Percentiles rank a stretch among this genome's conserved stretches.
Conservation (phyloP, 1,139 yeast species). For the Yamadazyma triangularis region DNA sequence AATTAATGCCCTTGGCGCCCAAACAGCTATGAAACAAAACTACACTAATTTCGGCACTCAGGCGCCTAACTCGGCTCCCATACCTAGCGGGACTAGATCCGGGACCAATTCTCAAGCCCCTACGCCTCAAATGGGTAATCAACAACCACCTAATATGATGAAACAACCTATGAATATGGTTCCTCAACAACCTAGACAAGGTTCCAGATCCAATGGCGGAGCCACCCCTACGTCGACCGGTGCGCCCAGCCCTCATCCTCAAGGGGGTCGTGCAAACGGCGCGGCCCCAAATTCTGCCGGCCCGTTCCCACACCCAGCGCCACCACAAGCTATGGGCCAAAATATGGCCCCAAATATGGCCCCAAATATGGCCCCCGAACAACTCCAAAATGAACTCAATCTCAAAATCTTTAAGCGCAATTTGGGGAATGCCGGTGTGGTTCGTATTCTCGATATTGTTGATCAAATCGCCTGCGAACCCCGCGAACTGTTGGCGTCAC, state of each 20-base stretch:
- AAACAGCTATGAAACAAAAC: not conserved
- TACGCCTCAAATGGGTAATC: constrained; percentile 26
- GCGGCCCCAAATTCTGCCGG: constrained; percentile 1
- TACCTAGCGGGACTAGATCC: constrained; percentile 16
- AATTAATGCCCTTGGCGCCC: constrained; percentile 4
- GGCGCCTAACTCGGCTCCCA: constrained; percentile 24
- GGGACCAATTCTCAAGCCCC: constrained; percentile 21
- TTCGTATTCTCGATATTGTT: constrained; percentile 34
- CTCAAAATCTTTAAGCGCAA: constrained; percentile 36
- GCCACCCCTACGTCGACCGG: constrained; percentile 1
- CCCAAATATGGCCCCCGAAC: constrained; percentile 12
- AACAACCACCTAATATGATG: constrained; percentile 16
- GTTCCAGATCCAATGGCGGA: not conserved
- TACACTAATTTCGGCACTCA: constrained; percentile 5
- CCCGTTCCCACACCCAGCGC: not conserved
- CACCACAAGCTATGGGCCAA: not conserved
- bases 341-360: not conserved
- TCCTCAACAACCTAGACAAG: not conserved
- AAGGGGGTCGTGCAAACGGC: constrained; percentile 5
- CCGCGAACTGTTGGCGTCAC: constrained; percentile 21
- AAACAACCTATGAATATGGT: constrained; percentile 1
- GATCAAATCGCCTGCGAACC: constrained; percentile 36
- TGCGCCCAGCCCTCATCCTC: constrained; percentile 9
- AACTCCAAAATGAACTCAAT: constrained; percentile 30
- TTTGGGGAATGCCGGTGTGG: constrained; percentile 43